Evolutionary conservation across 2,329 filamentous ascomycete species (phyloP).

Genomic region (Diplodia scrobiculata): DNA sequence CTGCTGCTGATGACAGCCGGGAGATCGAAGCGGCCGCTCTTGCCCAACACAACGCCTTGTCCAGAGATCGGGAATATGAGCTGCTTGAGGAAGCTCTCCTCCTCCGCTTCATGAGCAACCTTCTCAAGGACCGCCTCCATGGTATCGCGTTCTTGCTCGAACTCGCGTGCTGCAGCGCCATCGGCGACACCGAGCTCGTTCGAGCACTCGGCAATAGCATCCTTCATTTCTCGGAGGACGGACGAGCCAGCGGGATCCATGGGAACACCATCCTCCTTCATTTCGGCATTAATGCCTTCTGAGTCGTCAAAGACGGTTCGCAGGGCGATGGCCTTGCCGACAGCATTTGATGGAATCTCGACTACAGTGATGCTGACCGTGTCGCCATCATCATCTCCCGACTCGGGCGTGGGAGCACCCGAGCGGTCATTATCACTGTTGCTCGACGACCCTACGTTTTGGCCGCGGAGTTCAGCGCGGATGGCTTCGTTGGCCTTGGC

Average conservation of each 20-base stretch:
- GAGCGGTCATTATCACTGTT: slow-evolving; percentile 58
- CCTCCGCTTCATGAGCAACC: slow-evolving; percentile 74
- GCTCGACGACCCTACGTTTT: slow-evolving; percentile 67
- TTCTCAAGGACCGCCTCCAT: slow-evolving; percentile 84
- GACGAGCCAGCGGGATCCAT: slow-evolving; percentile 74
- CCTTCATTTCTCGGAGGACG: slow-evolving; percentile 82
- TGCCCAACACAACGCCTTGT: slow-evolving; percentile 79
- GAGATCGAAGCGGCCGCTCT: slow-evolving; percentile 76
- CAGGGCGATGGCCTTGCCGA: slow-evolving; percentile 87
- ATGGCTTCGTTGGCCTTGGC: slow-evolving; percentile 85
- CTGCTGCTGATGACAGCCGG: slow-evolving; percentile 74
- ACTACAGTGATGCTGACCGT: slow-evolving; percentile 87
- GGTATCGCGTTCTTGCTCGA: slow-evolving; percentile 77
- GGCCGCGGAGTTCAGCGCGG: slow-evolving; percentile 68
- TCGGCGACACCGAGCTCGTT: slow-evolving; percentile 76
- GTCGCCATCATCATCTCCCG: slow-evolving; percentile 71
- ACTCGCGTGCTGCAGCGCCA: slow-evolving; percentile 67
- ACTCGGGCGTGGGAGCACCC: slow-evolving; percentile 64
- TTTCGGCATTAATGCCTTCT: slow-evolving; percentile 92
- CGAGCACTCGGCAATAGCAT: slow-evolving; percentile 73
- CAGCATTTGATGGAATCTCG: slow-evolving; percentile 75
- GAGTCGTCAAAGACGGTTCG: slow-evolving; percentile 89
- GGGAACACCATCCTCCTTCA: slow-evolving; percentile 93
- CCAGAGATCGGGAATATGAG: slow-evolving; percentile 77
- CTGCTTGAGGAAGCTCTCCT: slow-evolving; percentile 79